A percentile compares a stretch with the other conserved stretches of the same genome.
These are phyloP conservation scores for Mycogone perniciosa DNA, from an alignment of 2,329 filamentous ascomycete species.

Conservation along the genomic window DNA sequence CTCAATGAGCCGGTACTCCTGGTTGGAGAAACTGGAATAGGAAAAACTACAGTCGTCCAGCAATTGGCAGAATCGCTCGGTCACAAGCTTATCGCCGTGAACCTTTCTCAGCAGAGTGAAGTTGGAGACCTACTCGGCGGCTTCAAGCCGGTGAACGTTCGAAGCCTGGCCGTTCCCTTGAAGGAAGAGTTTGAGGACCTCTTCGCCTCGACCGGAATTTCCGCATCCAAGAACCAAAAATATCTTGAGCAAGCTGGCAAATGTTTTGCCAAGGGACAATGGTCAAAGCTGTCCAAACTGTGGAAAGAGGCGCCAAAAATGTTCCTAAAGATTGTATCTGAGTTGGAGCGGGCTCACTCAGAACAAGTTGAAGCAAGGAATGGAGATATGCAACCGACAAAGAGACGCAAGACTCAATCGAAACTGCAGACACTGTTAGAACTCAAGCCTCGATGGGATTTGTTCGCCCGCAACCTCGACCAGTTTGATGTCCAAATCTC, in stretches of 20 bases:
- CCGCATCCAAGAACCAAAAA: conserved; percentile 75
- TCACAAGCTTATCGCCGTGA: conserved; percentile 84
- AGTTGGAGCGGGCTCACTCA: conserved; percentile 41
- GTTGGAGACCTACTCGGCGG: conserved; percentile 92
- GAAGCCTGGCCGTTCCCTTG: conserved; percentile 79
- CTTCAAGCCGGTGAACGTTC: conserved; percentile 90
- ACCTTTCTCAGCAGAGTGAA: conserved; percentile 96
- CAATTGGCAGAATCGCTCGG: conserved; percentile 80
- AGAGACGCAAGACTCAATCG: conserved; percentile 59
- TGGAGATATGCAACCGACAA: conserved; percentile 53
- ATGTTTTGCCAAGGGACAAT: conserved; percentile 73
- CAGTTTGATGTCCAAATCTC: conserved; percentile 76
- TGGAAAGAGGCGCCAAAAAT: conserved; percentile 88
- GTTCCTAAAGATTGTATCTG: conserved; percentile 64
- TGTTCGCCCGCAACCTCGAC: conserved; percentile 66
- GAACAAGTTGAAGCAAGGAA: conserved; percentile 30
- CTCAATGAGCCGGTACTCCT: conserved; percentile 84
- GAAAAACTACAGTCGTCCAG: conserved; percentile 94
- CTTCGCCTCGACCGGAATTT: conserved; percentile 79
- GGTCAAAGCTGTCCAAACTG: conserved; percentile 76
- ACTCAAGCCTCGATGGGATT: conserved; percentile 66
- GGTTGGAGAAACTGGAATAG: conserved; percentile 97
- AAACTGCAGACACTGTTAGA: conserved; percentile 59
- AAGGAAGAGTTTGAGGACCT: conserved; percentile 92
- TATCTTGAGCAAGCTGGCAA: conserved; percentile 79